Evolutionary conservation across 306 rosid species (phyloP).

Genomic region (Luffa acutangula): DNA sequence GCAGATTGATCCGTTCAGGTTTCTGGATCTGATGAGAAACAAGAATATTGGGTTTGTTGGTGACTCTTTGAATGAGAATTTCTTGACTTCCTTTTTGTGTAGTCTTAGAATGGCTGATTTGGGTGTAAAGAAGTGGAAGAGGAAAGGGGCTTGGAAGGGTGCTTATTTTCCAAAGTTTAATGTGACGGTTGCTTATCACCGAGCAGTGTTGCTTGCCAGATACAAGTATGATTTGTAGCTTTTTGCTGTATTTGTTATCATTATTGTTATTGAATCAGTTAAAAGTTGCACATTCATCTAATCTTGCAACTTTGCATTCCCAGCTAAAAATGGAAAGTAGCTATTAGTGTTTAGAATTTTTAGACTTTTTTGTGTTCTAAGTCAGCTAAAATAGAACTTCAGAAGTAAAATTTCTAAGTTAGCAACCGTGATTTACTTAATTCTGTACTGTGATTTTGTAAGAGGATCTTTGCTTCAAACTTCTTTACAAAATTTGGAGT

Average conservation of each 20-base stretch:
- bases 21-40: conserved; percentile 54
- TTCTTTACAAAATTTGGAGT: not conserved
- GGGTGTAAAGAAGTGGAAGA: conserved; percentile 76
- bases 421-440: not conserved
- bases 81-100: conserved; percentile 61
- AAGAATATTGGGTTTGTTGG: conserved; percentile 72
- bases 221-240: conserved; percentile 37
- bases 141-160: conserved; percentile 85
- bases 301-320: not conserved
- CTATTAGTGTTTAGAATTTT: not conserved
- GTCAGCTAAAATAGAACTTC: not conserved
- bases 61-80: conserved; percentile 85
- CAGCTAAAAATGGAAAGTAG: not conserved
- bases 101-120: conserved; percentile 55
- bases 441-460: not conserved
- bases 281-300: not conserved
- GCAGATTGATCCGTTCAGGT: conserved; percentile 50
- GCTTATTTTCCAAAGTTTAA: conserved; percentile 78
- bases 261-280: too few species aligned
- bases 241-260: not conserved
- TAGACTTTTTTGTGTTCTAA: not conserved
- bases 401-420: not conserved
- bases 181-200: conserved; percentile 75
- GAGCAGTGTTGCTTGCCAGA: conserved; percentile 76
- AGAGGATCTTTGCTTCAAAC: not conserved